A percentile compares a stretch with the other conserved stretches of the same genome.
phyloP scores from a whole-genome alignment of 805 yeast genomes.

The Blastobotrys attinorum region DNA sequence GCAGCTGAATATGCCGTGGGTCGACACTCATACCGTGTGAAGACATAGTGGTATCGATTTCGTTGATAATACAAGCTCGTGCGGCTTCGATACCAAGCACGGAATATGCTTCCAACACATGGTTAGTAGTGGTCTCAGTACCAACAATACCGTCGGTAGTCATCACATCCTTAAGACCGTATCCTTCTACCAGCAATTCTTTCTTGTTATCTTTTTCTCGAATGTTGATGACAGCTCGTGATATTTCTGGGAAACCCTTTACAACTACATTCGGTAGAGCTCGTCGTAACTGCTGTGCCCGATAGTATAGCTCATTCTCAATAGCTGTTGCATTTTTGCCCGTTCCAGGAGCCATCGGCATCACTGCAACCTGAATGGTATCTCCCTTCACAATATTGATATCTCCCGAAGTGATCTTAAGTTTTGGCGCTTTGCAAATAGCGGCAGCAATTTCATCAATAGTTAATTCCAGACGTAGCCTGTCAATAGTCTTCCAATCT shows the following conservation, averaged over 20 bases:
- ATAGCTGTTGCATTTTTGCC: slow-evolving; percentile 26
- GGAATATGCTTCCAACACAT: slow-evolving; percentile 77
- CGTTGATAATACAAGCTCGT: slow-evolving; percentile 82
- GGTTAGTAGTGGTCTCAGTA: slow-evolving; percentile 79
- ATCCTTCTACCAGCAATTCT: slow-evolving; percentile 94
- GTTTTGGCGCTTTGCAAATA: slow-evolving; percentile 74
- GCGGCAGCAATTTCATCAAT: slow-evolving; percentile 83
- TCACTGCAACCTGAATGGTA: slow-evolving; percentile 40
- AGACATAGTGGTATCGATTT: slow-evolving; percentile 96
- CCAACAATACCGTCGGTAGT: slow-evolving; percentile 95
- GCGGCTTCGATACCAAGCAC: slow-evolving; percentile 99
- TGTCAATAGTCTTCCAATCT: slow-evolving; percentile 78
- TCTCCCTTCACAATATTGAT: slow-evolving; percentile 61
- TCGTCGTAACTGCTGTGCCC: slow-evolving; percentile 85
- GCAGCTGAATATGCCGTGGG: slow-evolving; percentile 95
- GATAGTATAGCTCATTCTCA: slow-evolving; percentile 59
- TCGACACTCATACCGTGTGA: slow-evolving; percentile 99
- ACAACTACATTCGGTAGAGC: slow-evolving; percentile 81
- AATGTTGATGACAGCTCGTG: slow-evolving; percentile 95
- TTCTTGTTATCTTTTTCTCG: slow-evolving; percentile 71
- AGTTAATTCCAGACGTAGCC: slow-evolving; percentile 79
- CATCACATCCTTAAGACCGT: slow-evolving; percentile 94
- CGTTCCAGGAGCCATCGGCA: slow-evolving; percentile 35
- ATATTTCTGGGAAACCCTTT: slow-evolving; percentile 83
- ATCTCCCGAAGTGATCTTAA: slow-evolving; percentile 70